Percentiles rank a stretch among this genome's conserved stretches.
phyloP scores from a whole-genome alignment of 148 eudicot species.

The Cornus kousa region DNA sequence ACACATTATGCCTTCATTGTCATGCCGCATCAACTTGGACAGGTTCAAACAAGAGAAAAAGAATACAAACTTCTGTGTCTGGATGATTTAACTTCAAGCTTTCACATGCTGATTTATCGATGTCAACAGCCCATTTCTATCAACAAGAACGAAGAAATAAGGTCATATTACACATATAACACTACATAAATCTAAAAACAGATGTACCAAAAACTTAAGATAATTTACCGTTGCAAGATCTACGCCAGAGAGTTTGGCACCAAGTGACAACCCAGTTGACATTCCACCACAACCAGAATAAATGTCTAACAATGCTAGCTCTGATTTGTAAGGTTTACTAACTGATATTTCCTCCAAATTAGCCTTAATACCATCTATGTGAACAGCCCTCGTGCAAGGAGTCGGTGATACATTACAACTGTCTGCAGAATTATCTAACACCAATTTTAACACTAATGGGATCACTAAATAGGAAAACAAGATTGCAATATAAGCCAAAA shows the following conservation, averaged over 20 bases:
- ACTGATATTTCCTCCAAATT: constrained; percentile 22
- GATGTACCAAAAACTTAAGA: background rate
- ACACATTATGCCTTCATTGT: background rate
- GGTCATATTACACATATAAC: background rate
- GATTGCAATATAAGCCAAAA: background rate
- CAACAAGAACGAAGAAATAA: background rate
- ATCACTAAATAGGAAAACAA: background rate
- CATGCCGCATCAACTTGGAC: background rate
- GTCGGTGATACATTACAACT: constrained; percentile 26
- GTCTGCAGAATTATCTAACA: constrained; percentile 20
- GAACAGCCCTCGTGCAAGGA: constrained; percentile 21
- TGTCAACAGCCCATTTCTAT: constrained; percentile 56
- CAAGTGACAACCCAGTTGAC: constrained; percentile 55
- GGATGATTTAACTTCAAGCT: constrained; percentile 58
- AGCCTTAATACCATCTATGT: constrained; percentile 18
- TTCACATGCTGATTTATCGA: constrained; percentile 43
- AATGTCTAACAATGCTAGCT: constrained; percentile 43
- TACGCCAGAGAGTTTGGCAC: constrained; percentile 47
- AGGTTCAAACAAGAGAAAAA: constrained; percentile 1
- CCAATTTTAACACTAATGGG: background rate
- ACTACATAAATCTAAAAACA: background rate
- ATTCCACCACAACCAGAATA: constrained; percentile 62
- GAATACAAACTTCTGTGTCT: constrained; percentile 37
- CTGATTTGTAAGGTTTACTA: constrained; percentile 21
- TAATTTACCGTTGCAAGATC: constrained; percentile 37